Base-by-base conservation (phyloP, 257 asterid genomes). In the Verbena officinalis region DNA sequence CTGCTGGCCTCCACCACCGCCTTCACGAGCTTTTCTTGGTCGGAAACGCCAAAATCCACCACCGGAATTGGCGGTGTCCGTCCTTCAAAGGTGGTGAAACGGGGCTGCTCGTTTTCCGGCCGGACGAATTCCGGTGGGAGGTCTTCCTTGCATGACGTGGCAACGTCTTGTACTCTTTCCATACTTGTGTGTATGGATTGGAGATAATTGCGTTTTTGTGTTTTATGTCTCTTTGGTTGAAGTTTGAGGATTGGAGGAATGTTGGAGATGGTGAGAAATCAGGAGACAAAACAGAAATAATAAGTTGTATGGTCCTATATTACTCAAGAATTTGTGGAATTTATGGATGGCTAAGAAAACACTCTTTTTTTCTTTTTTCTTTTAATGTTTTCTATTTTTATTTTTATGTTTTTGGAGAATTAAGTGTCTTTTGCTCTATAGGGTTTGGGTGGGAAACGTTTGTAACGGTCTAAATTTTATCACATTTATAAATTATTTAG, bases 61-160 rank as follows among this genome's bases (percentile, higher is more conserved):
- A 83, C 81, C 50, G 88, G 83, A 6, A 77, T 65, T 39, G 62
- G 65, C 16, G 51, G 71, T 0, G 27, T 59, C 67, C 11, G 53
- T 22, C 83, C 83, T 20, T 33, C 59, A 59, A 53, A 50, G 9
- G 88, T 76, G 16, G 85, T 76, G 58, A 59, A 55, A 2, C 77
- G 81, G 14, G 88, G 88, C 21, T 78, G 83, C 74, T 82, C 85
- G 27, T 48, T 55, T 20, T 76, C 88, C 38, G 73, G 69, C 60
- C 79, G 72, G 70, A 82, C 77, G 69, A 67, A 82, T 7, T 82
- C 77, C 43, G 79, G 50, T 0, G 88, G 88, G 14, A 78, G 49
- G 17, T 69, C 73, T 43, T 67, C 67, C 27, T 42, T 21, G 40
- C 70, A 57, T 16, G 52, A 65, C 14, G 67, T 22, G 16, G 81